Conservation (phyloP, 2,329 filamentous ascomycete genomes). For the Hortaea werneckii region DNA sequence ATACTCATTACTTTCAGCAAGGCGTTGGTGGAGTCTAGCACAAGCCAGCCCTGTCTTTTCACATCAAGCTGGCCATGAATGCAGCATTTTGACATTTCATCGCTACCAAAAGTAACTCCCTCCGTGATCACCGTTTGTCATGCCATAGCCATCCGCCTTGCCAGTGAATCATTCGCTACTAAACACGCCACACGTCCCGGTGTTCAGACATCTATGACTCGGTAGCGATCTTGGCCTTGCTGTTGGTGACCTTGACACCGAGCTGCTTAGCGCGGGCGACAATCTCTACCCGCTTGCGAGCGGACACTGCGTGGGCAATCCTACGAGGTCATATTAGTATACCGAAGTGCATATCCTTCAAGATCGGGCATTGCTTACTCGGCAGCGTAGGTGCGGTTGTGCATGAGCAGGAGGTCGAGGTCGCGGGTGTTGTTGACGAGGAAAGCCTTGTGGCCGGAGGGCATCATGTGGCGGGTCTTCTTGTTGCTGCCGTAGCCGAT, state of each 20-base stretch:
- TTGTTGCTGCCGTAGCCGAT: slow-evolving; percentile 99
- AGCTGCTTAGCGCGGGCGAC: slow-evolving; percentile 94
- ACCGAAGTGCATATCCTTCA: slow-evolving; percentile 12
- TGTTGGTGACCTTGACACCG: slow-evolving; percentile 98
- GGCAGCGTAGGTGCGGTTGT: slow-evolving; percentile 98
- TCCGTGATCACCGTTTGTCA: slow-evolving; percentile 6
- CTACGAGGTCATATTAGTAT: slow-evolving; percentile 42
- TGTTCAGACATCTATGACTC: slow-evolving; percentile 47
- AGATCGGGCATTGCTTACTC: slow-evolving; percentile 57
- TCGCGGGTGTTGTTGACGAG: slow-evolving; percentile 95
- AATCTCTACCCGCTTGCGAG: slow-evolving; percentile 97
- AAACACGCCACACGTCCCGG: too few species aligned
- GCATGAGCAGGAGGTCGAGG: slow-evolving; percentile 97
- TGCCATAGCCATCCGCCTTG: slow-evolving; percentile 4
- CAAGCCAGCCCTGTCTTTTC: not conserved
- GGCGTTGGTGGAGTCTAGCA: slow-evolving; percentile 20
- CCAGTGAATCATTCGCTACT: slow-evolving; percentile 14
- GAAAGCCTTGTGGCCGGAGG: slow-evolving; percentile 99
- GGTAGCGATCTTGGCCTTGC: slow-evolving; percentile 97
- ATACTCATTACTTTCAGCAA: slow-evolving; percentile 17
- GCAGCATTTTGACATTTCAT: not conserved
- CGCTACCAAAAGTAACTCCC: slow-evolving; percentile 6
- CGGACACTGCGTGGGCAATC: slow-evolving; percentile 96
- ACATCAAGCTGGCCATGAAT: not conserved
- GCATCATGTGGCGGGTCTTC: slow-evolving; percentile 98